A percentile compares a stretch with the other conserved stretches of the same genome.
Conservation (phyloP, 306 rosid genomes). For the Rubus parviflorus region DNA sequence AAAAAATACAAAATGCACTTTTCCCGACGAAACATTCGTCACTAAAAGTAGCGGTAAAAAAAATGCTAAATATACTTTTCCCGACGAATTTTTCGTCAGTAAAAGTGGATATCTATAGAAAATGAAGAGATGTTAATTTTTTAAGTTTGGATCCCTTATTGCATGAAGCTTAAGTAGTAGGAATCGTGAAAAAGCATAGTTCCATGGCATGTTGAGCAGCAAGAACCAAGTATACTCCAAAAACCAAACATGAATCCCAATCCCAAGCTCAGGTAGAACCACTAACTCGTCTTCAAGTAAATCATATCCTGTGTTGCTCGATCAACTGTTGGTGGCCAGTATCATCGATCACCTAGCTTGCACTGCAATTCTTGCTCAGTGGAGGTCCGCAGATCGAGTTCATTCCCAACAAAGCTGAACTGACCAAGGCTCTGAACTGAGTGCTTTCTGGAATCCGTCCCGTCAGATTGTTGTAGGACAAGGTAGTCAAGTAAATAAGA, state of each 20-base stretch:
- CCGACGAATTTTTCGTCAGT: too few relatives aligned
- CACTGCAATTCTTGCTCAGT: not conserved
- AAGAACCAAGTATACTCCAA: slow-evolving; percentile 6
- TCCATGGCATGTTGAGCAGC: slow-evolving; percentile 7
- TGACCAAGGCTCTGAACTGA: not conserved
- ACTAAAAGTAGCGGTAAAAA: too few relatives aligned
- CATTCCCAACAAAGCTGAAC: not conserved
- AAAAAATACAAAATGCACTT: too few relatives aligned
- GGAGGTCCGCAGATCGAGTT: slow-evolving; percentile 9
- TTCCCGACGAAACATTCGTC: too few relatives aligned
- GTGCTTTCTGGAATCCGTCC: slow-evolving; percentile 18
- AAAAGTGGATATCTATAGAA: too few relatives aligned
- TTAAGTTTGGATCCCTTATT: not conserved
- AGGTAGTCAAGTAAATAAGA: slow-evolving; percentile 1
- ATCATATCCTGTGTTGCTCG: slow-evolving; percentile 15
- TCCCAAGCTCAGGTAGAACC: slow-evolving; percentile 24
- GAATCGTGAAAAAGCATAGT: not conserved
- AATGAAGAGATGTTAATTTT: too few relatives aligned
- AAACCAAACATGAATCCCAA: slow-evolving; percentile 1
- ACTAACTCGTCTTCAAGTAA: not conserved
- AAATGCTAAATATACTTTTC: not conserved
- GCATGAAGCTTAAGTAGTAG: not conserved
- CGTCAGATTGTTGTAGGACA: slow-evolving; percentile 15
- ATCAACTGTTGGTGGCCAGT: not conserved
- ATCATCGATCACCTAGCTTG: too few relatives aligned